Conservation (phyloP, 331 rosid species). For the Arachis monticola region DNA sequence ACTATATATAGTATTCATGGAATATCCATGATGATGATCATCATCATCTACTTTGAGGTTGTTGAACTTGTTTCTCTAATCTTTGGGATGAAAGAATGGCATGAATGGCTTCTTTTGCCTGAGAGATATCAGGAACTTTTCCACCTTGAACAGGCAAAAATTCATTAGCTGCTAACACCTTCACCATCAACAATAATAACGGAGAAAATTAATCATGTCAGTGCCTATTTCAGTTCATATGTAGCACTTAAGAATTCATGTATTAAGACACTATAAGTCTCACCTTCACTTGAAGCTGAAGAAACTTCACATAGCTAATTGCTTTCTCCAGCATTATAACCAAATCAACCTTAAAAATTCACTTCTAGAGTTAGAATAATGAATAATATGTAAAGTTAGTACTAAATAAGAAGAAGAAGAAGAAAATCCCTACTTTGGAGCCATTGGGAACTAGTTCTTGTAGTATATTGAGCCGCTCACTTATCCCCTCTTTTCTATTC, state of each 20-base stretch:
- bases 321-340: conserved; percentile 92
- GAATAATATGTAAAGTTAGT: neutral
- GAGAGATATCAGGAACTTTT: conserved; percentile 75
- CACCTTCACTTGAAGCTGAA: conserved; percentile 86
- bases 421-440: conserved; percentile 56
- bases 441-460: conserved; percentile 84
- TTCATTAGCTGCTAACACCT: conserved; percentile 81
- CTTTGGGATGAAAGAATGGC: conserved; percentile 65
- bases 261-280: neutral
- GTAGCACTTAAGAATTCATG: neutral
- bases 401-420: neutral
- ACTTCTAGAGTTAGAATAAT: neutral
- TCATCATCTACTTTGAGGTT: conserved; percentile 46
- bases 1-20: neutral
- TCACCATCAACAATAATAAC: conserved; percentile 16
- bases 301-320: conserved; percentile 76
- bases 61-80: conserved; percentile 52
- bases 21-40: neutral
- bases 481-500: conserved; percentile 84
- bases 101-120: conserved; percentile 82
- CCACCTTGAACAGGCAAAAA: conserved; percentile 82
- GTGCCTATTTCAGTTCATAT: conserved; percentile 22
- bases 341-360: conserved; percentile 67
- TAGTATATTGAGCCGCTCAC: conserved; percentile 73
- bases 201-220: neutral